Evolutionary conservation across 2,329 filamentous ascomycete genomes (phyloP).

Genomic region (Colletotrichum tamarilloi): DNA sequence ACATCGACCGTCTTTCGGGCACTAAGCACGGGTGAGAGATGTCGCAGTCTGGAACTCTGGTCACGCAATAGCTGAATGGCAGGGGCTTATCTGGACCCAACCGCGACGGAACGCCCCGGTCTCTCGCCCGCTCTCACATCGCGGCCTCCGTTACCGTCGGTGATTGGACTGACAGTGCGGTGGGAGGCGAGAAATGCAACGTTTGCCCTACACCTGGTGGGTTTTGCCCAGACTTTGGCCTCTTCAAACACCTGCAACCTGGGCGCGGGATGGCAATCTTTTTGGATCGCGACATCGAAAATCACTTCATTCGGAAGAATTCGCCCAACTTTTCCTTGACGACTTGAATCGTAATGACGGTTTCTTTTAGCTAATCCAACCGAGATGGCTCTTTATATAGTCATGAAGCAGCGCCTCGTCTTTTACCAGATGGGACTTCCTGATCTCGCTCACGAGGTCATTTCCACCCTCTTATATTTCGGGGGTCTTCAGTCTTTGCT

Average conservation of each 20-base stretch:
- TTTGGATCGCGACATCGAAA: slow-evolving; percentile 21
- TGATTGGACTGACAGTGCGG: slow-evolving; percentile 16
- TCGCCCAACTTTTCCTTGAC: neutral
- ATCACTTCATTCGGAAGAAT: slow-evolving; percentile 5
- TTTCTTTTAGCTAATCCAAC: neutral
- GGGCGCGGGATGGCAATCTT: slow-evolving; percentile 8
- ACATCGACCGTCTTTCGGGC: neutral
- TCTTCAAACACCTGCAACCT: slow-evolving; percentile 3
- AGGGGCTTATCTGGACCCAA: slow-evolving; percentile 19
- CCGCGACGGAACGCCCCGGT: neutral
- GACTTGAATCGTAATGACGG: slow-evolving; percentile 3
- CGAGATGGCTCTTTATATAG: slow-evolving; percentile 17
- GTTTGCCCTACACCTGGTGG: slow-evolving; percentile 4
- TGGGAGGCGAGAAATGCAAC: neutral
- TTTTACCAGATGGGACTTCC: neutral
- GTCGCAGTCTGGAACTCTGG: slow-evolving; percentile 27
- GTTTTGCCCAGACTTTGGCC: slow-evolving; percentile 31
- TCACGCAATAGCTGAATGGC: slow-evolving; percentile 30
- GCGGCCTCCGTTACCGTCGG: neutral
- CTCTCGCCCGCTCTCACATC: neutral
- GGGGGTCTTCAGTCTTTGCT: neutral
- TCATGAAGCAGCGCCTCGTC: neutral
- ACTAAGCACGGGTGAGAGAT: slow-evolving; percentile 2
- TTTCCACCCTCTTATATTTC: neutral
- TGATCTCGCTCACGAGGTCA: neutral